Base-by-base conservation (phyloP, 768 basidiomycete genomes). In the Pisolithus marmoratus region DNA sequence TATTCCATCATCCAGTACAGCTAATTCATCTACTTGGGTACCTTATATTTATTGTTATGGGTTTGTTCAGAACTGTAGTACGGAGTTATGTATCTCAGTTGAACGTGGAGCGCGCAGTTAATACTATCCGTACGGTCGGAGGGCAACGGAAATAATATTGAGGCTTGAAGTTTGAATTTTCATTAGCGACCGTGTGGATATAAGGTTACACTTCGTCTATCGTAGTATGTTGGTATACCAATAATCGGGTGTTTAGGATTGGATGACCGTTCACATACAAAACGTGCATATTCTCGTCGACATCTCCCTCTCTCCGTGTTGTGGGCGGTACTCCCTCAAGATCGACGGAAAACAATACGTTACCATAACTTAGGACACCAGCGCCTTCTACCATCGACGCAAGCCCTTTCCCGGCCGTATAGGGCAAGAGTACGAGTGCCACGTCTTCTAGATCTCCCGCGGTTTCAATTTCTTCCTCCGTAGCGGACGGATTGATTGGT, bases 1-100 rank as follows among this genome's bases (percentile, higher is more conserved):
- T 98, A 95, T 73, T 90, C 91, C 46, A 84, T 98, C 66, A 75
- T 96, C 54, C 82, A 96, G 68, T 72, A 76, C 52, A 80, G 87
- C 46, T 87, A 91, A 59, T 68, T 50, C 5, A 38, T 52, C 8
- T 40, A 26, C 40, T 47, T 47, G 44, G 9, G 24, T 41, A 50
- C 14, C 74, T 64, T 61, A 61, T 54, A 47, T 23, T 63, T 59
- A 60, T 65, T 59, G 26, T 45, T 53, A 51, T 52, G 19, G 20
- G 31, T 22, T 36, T 31, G 29, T 20, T 47, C 27, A 36, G 27
- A 36, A 8, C 1, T 36, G 23, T 24, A 26, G 24, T 29, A 17
- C 26, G 17, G 26, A 45, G 29, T 26, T 45, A 27, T 27, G 26
- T 45, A 3, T 14, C 14, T 43, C 20, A 8, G 4, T 22, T 43